These are phyloP conservation scores for Arthrinium phaeospermum DNA, from an alignment of 2,329 filamentous ascomycete species.

Conservation along the genomic window DNA sequence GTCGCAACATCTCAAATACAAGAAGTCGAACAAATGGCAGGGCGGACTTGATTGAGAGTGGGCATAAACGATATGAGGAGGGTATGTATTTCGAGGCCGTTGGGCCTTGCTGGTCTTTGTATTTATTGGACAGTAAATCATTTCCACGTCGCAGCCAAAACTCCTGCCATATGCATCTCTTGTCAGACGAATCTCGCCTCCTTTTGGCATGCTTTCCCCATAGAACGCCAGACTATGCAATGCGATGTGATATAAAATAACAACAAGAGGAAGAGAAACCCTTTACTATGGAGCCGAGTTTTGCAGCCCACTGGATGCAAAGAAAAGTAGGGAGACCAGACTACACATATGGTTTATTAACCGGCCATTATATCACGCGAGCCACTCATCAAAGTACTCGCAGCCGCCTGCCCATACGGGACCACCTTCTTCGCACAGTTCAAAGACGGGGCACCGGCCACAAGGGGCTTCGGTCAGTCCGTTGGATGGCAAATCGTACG, in stretches of 20 bases:
- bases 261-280: neutral
- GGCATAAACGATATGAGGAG: neutral
- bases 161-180: neutral
- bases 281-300: neutral
- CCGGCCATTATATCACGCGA: conserved; percentile 50
- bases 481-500: conserved; percentile 59
- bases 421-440: conserved; percentile 88
- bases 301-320: neutral
- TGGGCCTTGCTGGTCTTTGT: neutral
- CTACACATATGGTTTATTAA: conserved; percentile 28
- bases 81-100: neutral
- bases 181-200: neutral
- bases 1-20: neutral
- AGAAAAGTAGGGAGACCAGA: neutral
- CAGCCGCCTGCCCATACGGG: conserved; percentile 90
- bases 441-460: conserved; percentile 89
- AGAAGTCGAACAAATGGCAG: neutral
- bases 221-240: conserved; percentile 3
- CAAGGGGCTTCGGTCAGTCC: conserved; percentile 89
- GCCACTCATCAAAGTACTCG: conserved; percentile 89
- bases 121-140: neutral
- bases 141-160: neutral
- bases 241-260: neutral
- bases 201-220: neutral
- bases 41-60: neutral